Evolutionary conservation across 768 basidiomycete genomes (phyloP).

Genomic region (Dendrothele bispora): DNA sequence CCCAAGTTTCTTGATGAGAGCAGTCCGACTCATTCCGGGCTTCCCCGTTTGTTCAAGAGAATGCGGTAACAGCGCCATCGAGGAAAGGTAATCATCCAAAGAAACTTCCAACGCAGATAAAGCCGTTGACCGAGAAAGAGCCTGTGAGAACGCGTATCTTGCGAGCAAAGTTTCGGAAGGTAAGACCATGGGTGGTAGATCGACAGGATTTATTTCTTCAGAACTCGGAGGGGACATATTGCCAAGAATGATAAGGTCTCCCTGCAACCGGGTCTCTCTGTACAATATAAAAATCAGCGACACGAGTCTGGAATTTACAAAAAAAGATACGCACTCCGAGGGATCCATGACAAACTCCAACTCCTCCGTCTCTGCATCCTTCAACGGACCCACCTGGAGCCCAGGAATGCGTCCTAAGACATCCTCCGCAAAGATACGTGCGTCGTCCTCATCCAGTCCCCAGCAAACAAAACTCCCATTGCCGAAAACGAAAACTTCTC

Average conservation of each 20-base stretch:
- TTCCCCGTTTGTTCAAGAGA: slow-evolving; percentile 77
- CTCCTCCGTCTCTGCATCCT: slow-evolving; percentile 81
- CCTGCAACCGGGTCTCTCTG: slow-evolving; percentile 85
- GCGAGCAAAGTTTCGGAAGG: slow-evolving; percentile 76
- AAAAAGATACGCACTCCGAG: slow-evolving; percentile 61
- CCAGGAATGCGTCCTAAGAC: slow-evolving; percentile 53
- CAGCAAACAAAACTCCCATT: slow-evolving; percentile 91
- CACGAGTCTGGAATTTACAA: neutral
- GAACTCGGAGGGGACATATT: slow-evolving; percentile 60
- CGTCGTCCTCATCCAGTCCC: slow-evolving; percentile 80
- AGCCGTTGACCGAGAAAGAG: slow-evolving; percentile 85
- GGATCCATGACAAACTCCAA: slow-evolving; percentile 92
- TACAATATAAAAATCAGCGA: slow-evolving; percentile 5
- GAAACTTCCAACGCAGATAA: slow-evolving; percentile 85
- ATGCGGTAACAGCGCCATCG: slow-evolving; percentile 78
- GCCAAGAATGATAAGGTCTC: slow-evolving; percentile 90
- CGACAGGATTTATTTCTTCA: slow-evolving; percentile 41
- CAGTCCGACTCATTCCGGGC: slow-evolving; percentile 77
- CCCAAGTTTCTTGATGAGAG: slow-evolving; percentile 90
- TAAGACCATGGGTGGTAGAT: slow-evolving; percentile 51
- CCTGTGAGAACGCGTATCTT: slow-evolving; percentile 90
- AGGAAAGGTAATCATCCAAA: slow-evolving; percentile 79
- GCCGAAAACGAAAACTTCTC: slow-evolving; percentile 86
- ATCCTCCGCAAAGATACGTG: slow-evolving; percentile 61
- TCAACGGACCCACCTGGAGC: slow-evolving; percentile 64